Base-by-base conservation (phyloP, 139 green algal species). In the Parachlorella kessleri region DNA sequence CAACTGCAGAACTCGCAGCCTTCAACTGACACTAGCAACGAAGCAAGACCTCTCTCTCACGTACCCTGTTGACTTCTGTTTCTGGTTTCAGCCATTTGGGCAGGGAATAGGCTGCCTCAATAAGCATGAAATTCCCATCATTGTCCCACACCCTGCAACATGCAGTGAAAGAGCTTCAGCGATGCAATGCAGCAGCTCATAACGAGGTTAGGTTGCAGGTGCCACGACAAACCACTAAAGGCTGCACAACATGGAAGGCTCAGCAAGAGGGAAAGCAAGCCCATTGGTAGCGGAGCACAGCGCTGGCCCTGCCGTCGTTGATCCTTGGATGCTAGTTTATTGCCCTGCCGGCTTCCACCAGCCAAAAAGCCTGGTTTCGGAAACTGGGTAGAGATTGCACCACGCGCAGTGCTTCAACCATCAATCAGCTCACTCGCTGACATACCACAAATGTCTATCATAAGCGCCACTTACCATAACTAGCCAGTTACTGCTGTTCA, bases 71-170 rank as follows among this genome's bases (percentile, higher is more conserved):
- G 59, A 68, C 70, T 1, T 75, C 80, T 1, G 71, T 87, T 55
- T 96, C 90, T 3, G 93, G 93, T 73, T 92, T 94, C 2, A 95
- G 80, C 92, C 93, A 96, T 30, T 87, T 82, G 0, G 96, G 95
- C 74, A 99, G 81, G 0, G 77, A 69, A 65, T 96, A 94, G 1
- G 95, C 95, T n/a, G 91, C 88, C 87, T 99, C 96, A 37, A 99
- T 98, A 14, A 99, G 88, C 72, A 99, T 72, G 78, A 99, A 99
- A 64, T 99, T 90, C 4, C 96, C 96, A 76, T 99, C 96, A 64
- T 95, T 93, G 83, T 99, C 96, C 91, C 92, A 98, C 39, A 94
- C 79, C 53, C 88, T 84, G 66, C 55, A 63, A 35, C 55, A 40
- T 54, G 28, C 36, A 33, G 38, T 28, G 55, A 65, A 28, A 9